A percentile compares a stretch with the other conserved stretches of the same genome.
These are phyloP conservation scores for Myriosclerotinia scirpicola DNA, from an alignment of 2,329 filamentous ascomycete species.

Conservation along the genomic window DNA sequence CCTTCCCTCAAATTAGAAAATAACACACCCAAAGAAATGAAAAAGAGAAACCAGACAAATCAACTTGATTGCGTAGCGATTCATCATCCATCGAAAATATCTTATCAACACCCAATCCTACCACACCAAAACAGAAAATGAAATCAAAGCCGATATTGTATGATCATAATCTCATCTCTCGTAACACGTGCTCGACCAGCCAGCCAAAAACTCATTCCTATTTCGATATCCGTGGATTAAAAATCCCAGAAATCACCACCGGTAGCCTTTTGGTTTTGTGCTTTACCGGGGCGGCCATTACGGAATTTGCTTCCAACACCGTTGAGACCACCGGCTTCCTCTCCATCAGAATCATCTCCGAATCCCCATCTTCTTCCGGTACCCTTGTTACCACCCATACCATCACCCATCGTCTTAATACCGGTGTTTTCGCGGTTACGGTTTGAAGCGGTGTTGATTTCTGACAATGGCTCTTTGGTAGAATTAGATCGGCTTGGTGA, in stretches of 20 bases:
- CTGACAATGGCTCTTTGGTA: conserved; percentile 18
- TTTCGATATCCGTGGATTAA: conserved; percentile 27
- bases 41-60: background rate
- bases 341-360: conserved; percentile 51
- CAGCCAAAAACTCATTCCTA: background rate
- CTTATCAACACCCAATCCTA: conserved; percentile 5
- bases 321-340: conserved; percentile 38
- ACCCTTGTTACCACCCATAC: conserved; percentile 53
- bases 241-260: conserved; percentile 44
- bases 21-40: background rate
- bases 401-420: conserved; percentile 50
- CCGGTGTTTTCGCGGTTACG: conserved; percentile 32
- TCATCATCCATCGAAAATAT: background rate
- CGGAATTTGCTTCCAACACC: conserved; percentile 28
- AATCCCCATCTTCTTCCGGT: conserved; percentile 53
- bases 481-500: background rate
- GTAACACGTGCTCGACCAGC: background rate
- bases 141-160: conserved; percentile 5
- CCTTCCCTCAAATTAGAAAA: background rate
- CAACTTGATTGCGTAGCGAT: background rate
- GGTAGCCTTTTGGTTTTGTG: conserved; percentile 35
- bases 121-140: background rate
- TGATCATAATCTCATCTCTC: conserved; percentile 22
- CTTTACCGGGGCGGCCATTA: conserved; percentile 37
- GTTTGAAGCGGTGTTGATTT: conserved; percentile 29